Evolutionary conservation across 148 eudicot genomes (phyloP), one percentile per base, ranked within the genome.

Genomic region (Vaccinium macrocarpon): DNA sequence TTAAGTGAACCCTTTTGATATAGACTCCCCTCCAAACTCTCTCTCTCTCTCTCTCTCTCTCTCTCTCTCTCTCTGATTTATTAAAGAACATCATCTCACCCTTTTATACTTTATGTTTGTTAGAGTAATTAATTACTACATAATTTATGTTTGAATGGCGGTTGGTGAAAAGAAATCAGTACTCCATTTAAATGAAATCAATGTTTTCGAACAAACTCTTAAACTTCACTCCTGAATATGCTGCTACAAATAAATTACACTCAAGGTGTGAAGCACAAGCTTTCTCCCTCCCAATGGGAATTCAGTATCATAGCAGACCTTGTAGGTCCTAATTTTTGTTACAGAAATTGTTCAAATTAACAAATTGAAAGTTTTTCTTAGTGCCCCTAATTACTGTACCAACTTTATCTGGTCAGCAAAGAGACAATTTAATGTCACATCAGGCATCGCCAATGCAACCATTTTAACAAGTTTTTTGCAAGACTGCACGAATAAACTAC

Each of bases 201-300:
- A 68, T 70, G 76, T 38, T 82, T 82, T 68, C 42, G 29, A 51
- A 46, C 48, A 68, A 82, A 68, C 83, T 82, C 76, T 48, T 82
- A 50, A 82, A 29, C 83, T 82, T 82, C 83, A 82, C 76, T 82
- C 76, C 42, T 81, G 23, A 5, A 7, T 64, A 68, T 68, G 75
- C 74, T 49, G 52, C 56, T 52, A 48, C 74, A 19, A 64, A 64
- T 64, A 23, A 64, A 32, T 48, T 81, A 15, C 38, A 23, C 23
- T 64, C 8, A 13, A 57, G 78, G 85, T 87, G 91, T 89, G 85
- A 85, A 73, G 64, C 85, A 82, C 87, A 89, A 89, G 91, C 85
- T 86, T 82, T 85, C 82, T 89, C 79, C 49, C 49, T 89, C 79
- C 49, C 49, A 73, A 29, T 77, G 51, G 85, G 81, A 72, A 66